A percentile compares a stretch with the other conserved stretches of the same genome.
Conservation (phyloP, 1,284 basidiomycete species). For the Somion occarium region DNA sequence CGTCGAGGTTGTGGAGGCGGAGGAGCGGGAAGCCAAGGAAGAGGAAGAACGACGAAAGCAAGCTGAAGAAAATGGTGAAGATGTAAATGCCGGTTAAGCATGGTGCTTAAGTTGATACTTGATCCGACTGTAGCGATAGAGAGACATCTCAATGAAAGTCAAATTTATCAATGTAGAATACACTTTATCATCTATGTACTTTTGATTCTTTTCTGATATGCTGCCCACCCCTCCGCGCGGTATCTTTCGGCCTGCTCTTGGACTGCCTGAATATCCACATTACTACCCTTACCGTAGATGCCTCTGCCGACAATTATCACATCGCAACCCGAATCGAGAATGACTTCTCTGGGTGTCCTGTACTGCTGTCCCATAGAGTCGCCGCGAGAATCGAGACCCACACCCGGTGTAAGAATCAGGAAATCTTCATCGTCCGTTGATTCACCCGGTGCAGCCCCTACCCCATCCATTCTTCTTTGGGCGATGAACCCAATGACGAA, state of each 20-base stretch:
- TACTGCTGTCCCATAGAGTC: slow-evolving; percentile 97
- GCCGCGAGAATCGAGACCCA: slow-evolving; percentile 79
- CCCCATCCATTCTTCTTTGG: slow-evolving; percentile 74
- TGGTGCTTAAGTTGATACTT: neutral
- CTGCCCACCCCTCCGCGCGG: slow-evolving; percentile 84
- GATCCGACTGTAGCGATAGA: slow-evolving; percentile 16
- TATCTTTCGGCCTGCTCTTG: slow-evolving; percentile 80
- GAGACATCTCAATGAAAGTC: neutral
- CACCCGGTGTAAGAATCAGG: slow-evolving; percentile 89
- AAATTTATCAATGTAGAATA: neutral
- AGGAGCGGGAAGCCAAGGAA: slow-evolving; percentile 67
- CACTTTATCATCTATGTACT: neutral
- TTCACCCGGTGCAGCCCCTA: slow-evolving; percentile 37
- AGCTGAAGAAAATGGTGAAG: slow-evolving; percentile 24
- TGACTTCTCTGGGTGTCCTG: slow-evolving; percentile 84
- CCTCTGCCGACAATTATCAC: slow-evolving; percentile 98
- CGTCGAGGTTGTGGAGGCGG: slow-evolving; percentile 87
- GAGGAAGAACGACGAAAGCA: slow-evolving; percentile 36
- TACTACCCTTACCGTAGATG: slow-evolving; percentile 77
- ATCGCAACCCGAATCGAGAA: slow-evolving; percentile 87
- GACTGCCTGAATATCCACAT: slow-evolving; percentile 55
- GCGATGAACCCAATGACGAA: slow-evolving; percentile 98
- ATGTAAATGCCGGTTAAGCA: slow-evolving; percentile 7
- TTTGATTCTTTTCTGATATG: slow-evolving; percentile 46
- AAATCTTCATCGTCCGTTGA: slow-evolving; percentile 64